These are phyloP conservation scores for Eutrema salsugineum DNA, from an alignment of 441 rosid genomes.

Conservation along the genomic window DNA sequence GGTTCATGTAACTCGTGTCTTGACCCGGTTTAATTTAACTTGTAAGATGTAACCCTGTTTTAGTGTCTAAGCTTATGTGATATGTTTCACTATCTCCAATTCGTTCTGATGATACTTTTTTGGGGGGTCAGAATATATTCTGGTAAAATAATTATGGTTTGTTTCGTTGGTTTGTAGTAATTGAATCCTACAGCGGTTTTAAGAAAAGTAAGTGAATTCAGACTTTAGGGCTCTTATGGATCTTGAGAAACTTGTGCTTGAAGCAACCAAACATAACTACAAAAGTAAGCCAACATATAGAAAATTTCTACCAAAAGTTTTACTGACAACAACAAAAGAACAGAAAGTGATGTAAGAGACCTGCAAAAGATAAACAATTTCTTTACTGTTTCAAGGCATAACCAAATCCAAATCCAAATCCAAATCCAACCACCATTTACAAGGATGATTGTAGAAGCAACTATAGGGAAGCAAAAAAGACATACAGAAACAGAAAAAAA, in stretches of 20 bases:
- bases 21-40: not conserved
- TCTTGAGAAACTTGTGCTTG: not conserved
- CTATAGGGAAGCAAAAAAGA: not conserved
- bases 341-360: not conserved
- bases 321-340: not conserved
- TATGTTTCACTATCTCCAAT: not conserved
- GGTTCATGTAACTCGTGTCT: not conserved
- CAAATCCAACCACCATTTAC: slow-evolving; percentile 16
- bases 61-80: not conserved
- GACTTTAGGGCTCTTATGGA: not conserved
- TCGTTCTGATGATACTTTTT: too few relatives aligned
- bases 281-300: not conserved
- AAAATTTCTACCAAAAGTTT: not conserved
- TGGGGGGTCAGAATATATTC: not conserved
- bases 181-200: not conserved
- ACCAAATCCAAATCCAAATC: not conserved
- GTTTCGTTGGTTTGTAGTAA: not conserved
- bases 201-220: not conserved
- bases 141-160: not conserved
- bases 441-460: slow-evolving; percentile 7
- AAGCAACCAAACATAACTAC: slow-evolving; percentile 4
- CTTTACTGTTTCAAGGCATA: not conserved
- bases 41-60: not conserved
- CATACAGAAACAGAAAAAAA: not conserved
- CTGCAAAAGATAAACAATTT: slow-evolving; percentile 2